These are phyloP conservation scores for Fusarium pseudocircinatum DNA, from an alignment of 2,329 filamentous ascomycete species.

Conservation along the genomic window DNA sequence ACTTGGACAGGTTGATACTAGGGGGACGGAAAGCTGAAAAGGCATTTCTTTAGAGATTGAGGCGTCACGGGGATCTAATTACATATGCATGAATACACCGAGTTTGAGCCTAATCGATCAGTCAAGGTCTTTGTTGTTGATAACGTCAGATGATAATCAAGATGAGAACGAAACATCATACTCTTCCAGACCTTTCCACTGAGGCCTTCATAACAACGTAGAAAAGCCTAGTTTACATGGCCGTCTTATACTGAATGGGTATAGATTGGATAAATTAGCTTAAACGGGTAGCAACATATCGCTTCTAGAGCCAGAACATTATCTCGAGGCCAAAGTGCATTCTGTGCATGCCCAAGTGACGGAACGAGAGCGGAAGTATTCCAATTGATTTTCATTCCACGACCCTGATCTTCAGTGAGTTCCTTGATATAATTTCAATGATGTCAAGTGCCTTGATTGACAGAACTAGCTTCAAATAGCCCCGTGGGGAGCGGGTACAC, in stretches of 20 bases:
- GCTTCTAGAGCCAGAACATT: no score
- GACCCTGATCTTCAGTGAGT: neutral
- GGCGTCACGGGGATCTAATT: accelerated
- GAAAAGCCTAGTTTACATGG: no score
- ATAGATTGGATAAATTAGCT: no score
- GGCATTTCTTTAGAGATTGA: accelerated
- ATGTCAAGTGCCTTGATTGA: neutral
- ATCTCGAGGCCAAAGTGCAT: no score
- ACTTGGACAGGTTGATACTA: neutral
- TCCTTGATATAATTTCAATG: neutral
- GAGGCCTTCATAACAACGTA: no score
- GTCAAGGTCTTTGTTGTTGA: accelerated
- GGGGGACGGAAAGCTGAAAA: neutral
- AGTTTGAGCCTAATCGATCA: accelerated
- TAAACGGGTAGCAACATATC: no score
- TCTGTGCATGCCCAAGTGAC: no score
- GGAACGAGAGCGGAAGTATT: neutral
- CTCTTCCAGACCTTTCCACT: no score
- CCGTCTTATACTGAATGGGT: no score
- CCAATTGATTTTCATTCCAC: neutral
- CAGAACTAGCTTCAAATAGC: neutral
- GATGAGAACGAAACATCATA: neutral
- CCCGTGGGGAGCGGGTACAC: neutral
- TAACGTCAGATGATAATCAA: neutral
- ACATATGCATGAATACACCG: accelerated